Evolutionary conservation across 371 early-diverging fungal species (phyloP).

Genomic region (Blakeslea trispora): DNA sequence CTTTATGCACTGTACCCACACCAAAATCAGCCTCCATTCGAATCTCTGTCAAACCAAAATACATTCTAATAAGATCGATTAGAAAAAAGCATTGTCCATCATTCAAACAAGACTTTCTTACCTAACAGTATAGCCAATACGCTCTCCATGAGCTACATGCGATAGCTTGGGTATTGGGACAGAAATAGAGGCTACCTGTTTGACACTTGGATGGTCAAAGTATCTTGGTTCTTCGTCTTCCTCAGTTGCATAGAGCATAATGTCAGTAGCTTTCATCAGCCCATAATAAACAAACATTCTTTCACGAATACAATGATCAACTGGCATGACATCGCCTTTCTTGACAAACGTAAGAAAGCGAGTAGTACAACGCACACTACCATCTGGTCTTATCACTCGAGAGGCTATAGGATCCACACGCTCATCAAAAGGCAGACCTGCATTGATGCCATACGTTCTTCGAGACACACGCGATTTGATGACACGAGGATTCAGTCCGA

Average conservation of each 20-base stretch:
- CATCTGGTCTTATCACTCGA: conserved; percentile 45
- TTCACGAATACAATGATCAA: conserved; percentile 48
- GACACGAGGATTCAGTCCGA: conserved; percentile 52
- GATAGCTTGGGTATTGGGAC: conserved; percentile 47
- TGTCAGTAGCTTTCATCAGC: conserved; percentile 42
- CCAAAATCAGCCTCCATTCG: conserved; percentile 55
- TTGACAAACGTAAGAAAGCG: conserved; percentile 46
- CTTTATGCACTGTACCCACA: conserved; percentile 33
- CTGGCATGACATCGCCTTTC: conserved; percentile 40
- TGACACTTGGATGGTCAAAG: conserved; percentile 38
- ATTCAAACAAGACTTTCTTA: conserved; percentile 3
- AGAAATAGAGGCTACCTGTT: conserved; percentile 45
- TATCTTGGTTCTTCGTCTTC: conserved; percentile 39
- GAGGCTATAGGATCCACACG: conserved; percentile 30
- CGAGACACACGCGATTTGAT: conserved; percentile 58
- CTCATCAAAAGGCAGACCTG: conserved; percentile 57
- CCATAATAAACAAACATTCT: conserved; percentile 56
- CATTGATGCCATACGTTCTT: conserved; percentile 64
- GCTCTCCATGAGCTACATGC: conserved; percentile 32
- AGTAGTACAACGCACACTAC: conserved; percentile 46
- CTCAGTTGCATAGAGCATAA: conserved; percentile 50
- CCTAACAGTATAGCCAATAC: conserved; percentile 46
- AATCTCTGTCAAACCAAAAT: conserved; percentile 51
- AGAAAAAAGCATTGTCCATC: neutral
- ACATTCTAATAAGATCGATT: conserved; percentile 33